phyloP scores from a whole-genome alignment of 371 early-diverging fungal species.

The Coemansia sp. region DNA sequence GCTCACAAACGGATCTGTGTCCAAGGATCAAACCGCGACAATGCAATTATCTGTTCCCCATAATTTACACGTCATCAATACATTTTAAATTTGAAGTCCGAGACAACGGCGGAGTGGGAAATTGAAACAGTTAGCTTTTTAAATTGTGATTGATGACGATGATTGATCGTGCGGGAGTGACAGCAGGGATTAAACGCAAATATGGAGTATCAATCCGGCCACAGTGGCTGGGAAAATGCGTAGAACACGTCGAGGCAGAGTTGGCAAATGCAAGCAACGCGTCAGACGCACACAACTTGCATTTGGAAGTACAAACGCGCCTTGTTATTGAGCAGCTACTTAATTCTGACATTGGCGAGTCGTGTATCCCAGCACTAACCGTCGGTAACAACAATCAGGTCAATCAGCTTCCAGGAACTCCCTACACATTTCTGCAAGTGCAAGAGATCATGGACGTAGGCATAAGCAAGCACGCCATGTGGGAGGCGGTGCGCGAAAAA shows the following conservation, averaged over 20 bases:
- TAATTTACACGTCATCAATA: not conserved
- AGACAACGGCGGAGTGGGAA: not conserved
- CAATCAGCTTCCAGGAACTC: conserved; percentile 7
- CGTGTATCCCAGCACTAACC: conserved; percentile 25
- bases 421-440: conserved; percentile 34
- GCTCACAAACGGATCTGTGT: too few species aligned
- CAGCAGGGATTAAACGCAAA: conserved; percentile 16
- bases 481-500: conserved; percentile 47
- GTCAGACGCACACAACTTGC: not conserved
- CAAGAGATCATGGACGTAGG: conserved; percentile 46
- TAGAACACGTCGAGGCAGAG: conserved; percentile 20
- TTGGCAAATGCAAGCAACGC: not conserved
- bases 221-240: conserved; percentile 34
- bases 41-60: not conserved
- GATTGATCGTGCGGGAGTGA: conserved; percentile 28
- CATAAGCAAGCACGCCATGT: conserved; percentile 43
- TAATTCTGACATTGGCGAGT: conserved; percentile 34
- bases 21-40: too few species aligned
- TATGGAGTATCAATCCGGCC: conserved; percentile 20
- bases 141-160: not conserved
- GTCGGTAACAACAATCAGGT: not conserved
- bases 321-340: conserved; percentile 42
- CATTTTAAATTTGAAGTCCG: not conserved
- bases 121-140: not conserved
- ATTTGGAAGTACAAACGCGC: conserved; percentile 33